Conservation (phyloP, 1,284 basidiomycete genomes). For the Cerrena zonata region DNA sequence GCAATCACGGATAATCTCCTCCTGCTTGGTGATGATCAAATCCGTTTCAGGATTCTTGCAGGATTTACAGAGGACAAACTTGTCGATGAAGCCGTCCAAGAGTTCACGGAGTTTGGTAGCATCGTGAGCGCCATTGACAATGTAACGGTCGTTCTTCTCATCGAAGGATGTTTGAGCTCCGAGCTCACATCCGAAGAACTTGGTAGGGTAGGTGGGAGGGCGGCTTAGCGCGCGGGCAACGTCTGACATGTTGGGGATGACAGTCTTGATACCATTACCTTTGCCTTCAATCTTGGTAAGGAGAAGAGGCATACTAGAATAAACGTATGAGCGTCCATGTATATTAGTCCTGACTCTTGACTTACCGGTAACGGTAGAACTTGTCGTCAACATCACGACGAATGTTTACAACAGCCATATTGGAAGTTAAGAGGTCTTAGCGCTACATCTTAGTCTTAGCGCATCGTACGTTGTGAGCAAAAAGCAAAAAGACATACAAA, state of each 20-base stretch:
- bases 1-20: conserved; percentile 92
- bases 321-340: no score
- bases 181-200: conserved; percentile 98
- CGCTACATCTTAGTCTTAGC: conserved; percentile 37
- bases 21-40: conserved; percentile 83
- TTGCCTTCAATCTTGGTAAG: conserved; percentile 97
- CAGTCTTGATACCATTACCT: conserved; percentile 99
- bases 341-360: conserved; percentile 9
- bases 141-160: conserved; percentile 95
- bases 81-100: conserved; percentile 94
- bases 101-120: conserved; percentile 90
- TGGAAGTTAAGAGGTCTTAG: conserved; percentile 52
- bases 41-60: conserved; percentile 99
- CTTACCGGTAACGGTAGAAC: conserved; percentile 81
- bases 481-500: conserved; percentile 39
- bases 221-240: conserved; percentile 92
- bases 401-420: conserved; percentile 94
- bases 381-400: conserved; percentile 97
- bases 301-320: conserved; percentile 83
- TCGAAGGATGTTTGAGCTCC: conserved; percentile 96
- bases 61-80: conserved; percentile 93
- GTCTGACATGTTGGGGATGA: conserved; percentile 97
- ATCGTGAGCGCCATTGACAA: conserved; percentile 97
- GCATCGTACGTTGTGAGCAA: background rate
- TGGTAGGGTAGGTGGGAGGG: conserved; percentile 93